Evolutionary conservation across 2,329 filamentous ascomycete genomes (phyloP), one percentile per base, ranked within the genome.

Genomic region (Leptographium wingfieldii): DNA sequence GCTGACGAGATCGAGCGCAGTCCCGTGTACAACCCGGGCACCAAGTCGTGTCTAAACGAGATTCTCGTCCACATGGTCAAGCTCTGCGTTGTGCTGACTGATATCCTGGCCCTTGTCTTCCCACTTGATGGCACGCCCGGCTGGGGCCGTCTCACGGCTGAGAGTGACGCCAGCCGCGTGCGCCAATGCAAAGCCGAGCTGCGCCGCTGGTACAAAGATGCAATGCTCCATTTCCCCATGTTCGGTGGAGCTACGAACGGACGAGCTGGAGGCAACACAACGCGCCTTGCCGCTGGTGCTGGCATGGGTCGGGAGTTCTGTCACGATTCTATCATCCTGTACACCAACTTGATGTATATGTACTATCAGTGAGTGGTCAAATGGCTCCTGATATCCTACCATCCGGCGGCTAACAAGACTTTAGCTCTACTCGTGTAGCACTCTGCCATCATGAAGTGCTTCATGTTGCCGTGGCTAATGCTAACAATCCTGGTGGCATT

Each of bases 401-500:
- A 5, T 40, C 12, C 27, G 12, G 14, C 46, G 12, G 14, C 46
- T 56, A 33, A 52, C 33, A 19, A 31, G 4, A 11, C 25, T 9
- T 10, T 22, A 61, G 60, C 57, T 63, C 63, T 27, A 59, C 63
- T 19, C 62, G 62, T 25, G 63, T 65, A 3, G 63, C 63, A 2
- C 61, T 65, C 35, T 63, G 63, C 53, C 63, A 65, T 27, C 62
- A 65, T 54, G 63, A 64, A 54, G 58, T 63, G 27, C 61, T 65
- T 10, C 63, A 77, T 22, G 67, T 76, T 3, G 75, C 74, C n/a
- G 71, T 75, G 27, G 69, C 71, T 5, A 71, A 71, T 62, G 70
- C 73, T 49, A 66, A 72, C 55, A 67, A 69, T 27, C 65, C 68
- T 57, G 62, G 65, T 33, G 69, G 65, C 29, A 64, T 69, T 10